Base-by-base conservation (phyloP, 441 rosid genomes). In the Kokia cookei region DNA sequence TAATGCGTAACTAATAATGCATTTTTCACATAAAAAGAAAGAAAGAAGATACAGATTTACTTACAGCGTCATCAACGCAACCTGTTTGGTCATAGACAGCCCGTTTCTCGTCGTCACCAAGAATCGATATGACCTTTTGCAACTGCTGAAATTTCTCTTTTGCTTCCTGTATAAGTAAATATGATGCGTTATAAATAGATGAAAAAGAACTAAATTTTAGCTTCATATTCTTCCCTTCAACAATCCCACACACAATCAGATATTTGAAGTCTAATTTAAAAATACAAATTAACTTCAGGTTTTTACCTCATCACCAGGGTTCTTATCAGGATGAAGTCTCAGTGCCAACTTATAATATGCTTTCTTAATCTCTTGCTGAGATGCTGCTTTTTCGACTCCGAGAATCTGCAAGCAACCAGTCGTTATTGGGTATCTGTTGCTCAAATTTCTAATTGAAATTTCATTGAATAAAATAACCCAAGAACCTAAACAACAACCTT, bases 101-200 rank as follows among this genome's bases (percentile, higher is more conserved):
- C 3, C 95, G 82, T 73, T 93, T 93, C 85, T 93, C 97, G 75
- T 87, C 93, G 71, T 95, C 97, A 2, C 96, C 97, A 2, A 95
- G 93, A 82, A 95, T 83, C 0, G 95, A 89, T 45, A 95, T 91
- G 78, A 91, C 95, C 84, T 90, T 95, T 82, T 95, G 98, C 83
- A 95, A 77, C 75, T 89, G 95, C 88, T 96, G 97, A 82, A 93
- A 93, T 61, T 92, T 96, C 80, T 90, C 99, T 74, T 96, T 93
- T 29, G 97, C 97, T 59, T 89, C 98, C 99, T 95, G 65, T 61
- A 70, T 45, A 48, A 51, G 63, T 57, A 68, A 32, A 66, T 59
- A 78, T 29, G 62, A 51, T 7, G 74, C 27, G 40, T 59, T 35
- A 57, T 42, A 15, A 74, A 62, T 5, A 70, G 22, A 45, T 14